phyloP scores from a whole-genome alignment of 306 rosid genomes.

The Glycine soja region DNA sequence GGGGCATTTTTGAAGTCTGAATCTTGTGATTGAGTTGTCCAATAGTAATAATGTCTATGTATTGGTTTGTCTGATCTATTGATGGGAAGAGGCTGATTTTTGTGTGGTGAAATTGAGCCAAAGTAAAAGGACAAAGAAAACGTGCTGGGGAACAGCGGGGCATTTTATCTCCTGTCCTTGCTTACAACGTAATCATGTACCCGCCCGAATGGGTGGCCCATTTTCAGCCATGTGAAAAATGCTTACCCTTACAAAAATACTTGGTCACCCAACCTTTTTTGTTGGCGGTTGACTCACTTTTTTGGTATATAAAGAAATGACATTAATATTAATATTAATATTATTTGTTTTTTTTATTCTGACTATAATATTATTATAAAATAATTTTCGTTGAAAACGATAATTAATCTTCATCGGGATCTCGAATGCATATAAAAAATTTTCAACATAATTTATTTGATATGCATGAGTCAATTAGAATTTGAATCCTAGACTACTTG shows the following conservation, averaged over 20 bases:
- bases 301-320: neutral
- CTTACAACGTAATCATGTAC: neutral
- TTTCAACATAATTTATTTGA: too few species aligned
- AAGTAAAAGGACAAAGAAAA: conserved; percentile 26
- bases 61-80: conserved; percentile 5
- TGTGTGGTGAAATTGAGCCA: conserved; percentile 26
- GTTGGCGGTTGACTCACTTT: conserved; percentile 3
- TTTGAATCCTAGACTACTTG: too few species aligned
- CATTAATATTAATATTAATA: too few species aligned
- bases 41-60: neutral
- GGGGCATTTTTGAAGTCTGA: conserved; percentile 3
- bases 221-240: conserved; percentile 51
- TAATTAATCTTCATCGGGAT: too few species aligned
- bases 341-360: too few species aligned
- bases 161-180: conserved; percentile 9
- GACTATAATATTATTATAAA: too few species aligned
- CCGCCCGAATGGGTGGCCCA: neutral
- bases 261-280: neutral
- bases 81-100: neutral
- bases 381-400: too few species aligned
- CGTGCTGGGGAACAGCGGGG: conserved; percentile 28
- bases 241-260: neutral
- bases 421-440: too few species aligned
- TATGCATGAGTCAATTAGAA: too few species aligned
- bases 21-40: neutral